Evolutionary conservation across 345 rosid species (phyloP), one percentile per base, ranked within the genome.

Genomic region (Trapa bicornis): DNA sequence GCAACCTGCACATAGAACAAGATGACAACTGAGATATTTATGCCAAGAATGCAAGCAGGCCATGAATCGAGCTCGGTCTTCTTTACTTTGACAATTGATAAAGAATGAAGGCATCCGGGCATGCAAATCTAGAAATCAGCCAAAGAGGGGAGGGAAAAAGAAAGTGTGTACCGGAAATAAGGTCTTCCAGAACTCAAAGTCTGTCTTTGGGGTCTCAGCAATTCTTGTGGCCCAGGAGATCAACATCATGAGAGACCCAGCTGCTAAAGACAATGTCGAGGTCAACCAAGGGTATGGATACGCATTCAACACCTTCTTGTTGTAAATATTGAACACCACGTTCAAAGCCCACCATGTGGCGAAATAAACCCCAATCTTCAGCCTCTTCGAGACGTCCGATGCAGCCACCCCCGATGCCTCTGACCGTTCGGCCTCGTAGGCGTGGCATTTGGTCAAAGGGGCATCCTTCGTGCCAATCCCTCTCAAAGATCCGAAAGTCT

Each of bases 331-430:
- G 78, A 94, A 94, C 37, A 94, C 93, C 54, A 91, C 99, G 67
- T 94, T 94, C 80, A 94, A 74, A 43, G 96, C 90, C 97, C 99
- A 94, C 99, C 99, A 94, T 8, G 89, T 85, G 11, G 99, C 99
- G 68, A 94, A 94, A 77, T 88, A 94, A 62, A 86, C 65, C 69
- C 97, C 96, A 68, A 94, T 94, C 83, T 87, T 94, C 69, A 78
- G 67, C 70, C 48, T 81, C 76, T 83, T 81, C 3, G 83, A 89
- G 29, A 78, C 89, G 71, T 80, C 95, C 32, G 82, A 61, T 15
- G 42, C 81, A 43, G 82, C 85, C 33, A 86, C 72, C 29, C 29
- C 29, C 29, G 29, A 22, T 56, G 95, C 88, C 77, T 80, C 75
- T 35, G 90, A 84, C 71, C 74, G 73, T 50, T 89, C 97, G 0